A percentile compares a stretch with the other conserved stretches of the same genome.
Evolutionary conservation across 345 rosid genomes (phyloP).

Genomic region (Gossypium stocksii): DNA sequence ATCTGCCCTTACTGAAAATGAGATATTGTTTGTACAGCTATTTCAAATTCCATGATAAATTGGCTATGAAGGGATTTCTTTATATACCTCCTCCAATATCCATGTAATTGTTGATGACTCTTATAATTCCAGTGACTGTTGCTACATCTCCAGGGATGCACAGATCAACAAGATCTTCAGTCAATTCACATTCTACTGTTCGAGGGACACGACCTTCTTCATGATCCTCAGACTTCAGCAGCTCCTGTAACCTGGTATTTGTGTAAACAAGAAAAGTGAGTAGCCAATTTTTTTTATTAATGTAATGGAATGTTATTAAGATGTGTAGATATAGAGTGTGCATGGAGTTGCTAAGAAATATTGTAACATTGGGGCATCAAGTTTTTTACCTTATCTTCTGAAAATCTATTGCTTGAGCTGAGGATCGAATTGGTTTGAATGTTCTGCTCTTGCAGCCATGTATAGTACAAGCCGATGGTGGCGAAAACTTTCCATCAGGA

Average conservation of each 20-base stretch:
- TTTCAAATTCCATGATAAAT: neutral
- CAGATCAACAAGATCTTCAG: slow-evolving; percentile 79
- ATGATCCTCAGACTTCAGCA: slow-evolving; percentile 69
- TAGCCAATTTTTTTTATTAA: neutral
- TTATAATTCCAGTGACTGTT: slow-evolving; percentile 89
- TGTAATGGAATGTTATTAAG: neutral
- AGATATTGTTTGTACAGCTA: neutral
- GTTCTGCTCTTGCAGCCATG: slow-evolving; percentile 85
- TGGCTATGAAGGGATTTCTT: neutral
- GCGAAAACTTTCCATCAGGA: slow-evolving; percentile 89
- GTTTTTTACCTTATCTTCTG: slow-evolving; percentile 77
- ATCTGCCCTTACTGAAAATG: neutral
- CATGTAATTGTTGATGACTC: slow-evolving; percentile 79
- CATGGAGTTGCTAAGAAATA: neutral
- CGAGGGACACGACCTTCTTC: slow-evolving; percentile 99
- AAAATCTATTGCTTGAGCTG: slow-evolving; percentile 74
- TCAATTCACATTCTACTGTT: slow-evolving; percentile 93
- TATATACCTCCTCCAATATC: slow-evolving; percentile 93
- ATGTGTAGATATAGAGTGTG: neutral
- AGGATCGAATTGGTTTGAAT: slow-evolving; percentile 70
- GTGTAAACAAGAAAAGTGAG: slow-evolving; percentile 10
- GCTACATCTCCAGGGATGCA: slow-evolving; percentile 99
- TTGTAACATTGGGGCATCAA: neutral
- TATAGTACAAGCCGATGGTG: slow-evolving; percentile 59
- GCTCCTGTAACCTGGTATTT: slow-evolving; percentile 67